phyloP scores from a whole-genome alignment of 305 asterid species.

The Andrographis paniculata region DNA sequence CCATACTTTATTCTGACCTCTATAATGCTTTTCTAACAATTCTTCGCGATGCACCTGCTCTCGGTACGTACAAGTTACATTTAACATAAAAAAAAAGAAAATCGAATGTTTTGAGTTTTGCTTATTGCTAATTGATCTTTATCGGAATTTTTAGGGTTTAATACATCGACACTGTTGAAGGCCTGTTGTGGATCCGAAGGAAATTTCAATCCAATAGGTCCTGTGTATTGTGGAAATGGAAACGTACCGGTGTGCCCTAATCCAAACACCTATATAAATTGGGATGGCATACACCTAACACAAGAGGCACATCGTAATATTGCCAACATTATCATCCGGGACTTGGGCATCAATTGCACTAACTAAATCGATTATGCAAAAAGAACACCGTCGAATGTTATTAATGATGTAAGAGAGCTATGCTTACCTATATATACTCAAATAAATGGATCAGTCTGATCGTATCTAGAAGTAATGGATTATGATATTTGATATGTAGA shows the following conservation, averaged over 20 bases:
- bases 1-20: constrained; percentile 18
- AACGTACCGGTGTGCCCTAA: constrained; percentile 17
- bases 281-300: constrained; percentile 36
- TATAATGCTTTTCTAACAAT: constrained; percentile 15
- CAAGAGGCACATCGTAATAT: constrained; percentile 17
- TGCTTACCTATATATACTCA: too few species aligned
- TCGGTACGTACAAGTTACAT: constrained; percentile 4
- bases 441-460: too few species aligned
- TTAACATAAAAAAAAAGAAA: background rate
- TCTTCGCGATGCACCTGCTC: constrained; percentile 8
- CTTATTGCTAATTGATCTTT: too few species aligned
- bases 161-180: constrained; percentile 13
- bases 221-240: constrained; percentile 15
- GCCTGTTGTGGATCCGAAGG: constrained; percentile 30
- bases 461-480: too few species aligned
- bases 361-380: too few species aligned
- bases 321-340: background rate
- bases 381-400: too few species aligned
- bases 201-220: too few species aligned
- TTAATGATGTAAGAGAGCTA: too few species aligned
- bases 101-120: background rate
- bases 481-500: too few species aligned
- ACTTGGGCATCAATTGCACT: constrained; percentile 4
- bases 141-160: constrained; percentile 12
- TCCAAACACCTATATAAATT: constrained; percentile 17